Evolutionary conservation across 129 eudicot species (phyloP), one percentile per base, ranked within the genome.

Genomic region (Centaurea solstitialis): DNA sequence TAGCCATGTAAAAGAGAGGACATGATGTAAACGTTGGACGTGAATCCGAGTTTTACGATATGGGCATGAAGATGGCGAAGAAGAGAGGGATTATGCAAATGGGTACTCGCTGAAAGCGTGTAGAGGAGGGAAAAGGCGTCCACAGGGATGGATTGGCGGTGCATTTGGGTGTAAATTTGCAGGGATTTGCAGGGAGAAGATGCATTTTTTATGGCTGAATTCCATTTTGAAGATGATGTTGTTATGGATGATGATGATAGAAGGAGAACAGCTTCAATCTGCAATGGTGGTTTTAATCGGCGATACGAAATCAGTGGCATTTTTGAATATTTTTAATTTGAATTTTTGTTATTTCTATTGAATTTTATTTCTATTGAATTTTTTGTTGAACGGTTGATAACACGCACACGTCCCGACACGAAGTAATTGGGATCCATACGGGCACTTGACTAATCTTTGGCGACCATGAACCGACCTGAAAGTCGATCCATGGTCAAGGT

Each of bases 21-120:
- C 62, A 90, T 90, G 4, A 92, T 85, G 71, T 86, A 86, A 3
- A 89, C 89, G 35, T 89, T 82, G 7, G 82, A 68, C 17, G 66
- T 62, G 72, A 87, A 92, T 2, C 97, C 94, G 20, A 82, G 85
- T 80, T 92, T 87, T 8, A 73, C 26, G 10, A 87, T 68, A 79
- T 89, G 92, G 86, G 93, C 86, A 50, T 89, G 94, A 41, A 92
- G 87, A 80, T 89, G 92, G 72, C 72, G 84, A 5, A 87, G 72
- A 4, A 78, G 35, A 66, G 88, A 62, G 40, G 71, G 87, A 61
- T 73, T 73, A 12, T 73, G 66, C 40, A 87, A 76, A 39, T 78
- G 85, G 85, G 91, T 82, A 50, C 79, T 86, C 0, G 97, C 73
- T 89, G 82, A 73, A 40, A 92, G 81, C 7, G 97, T 77, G 80